phyloP scores from a whole-genome alignment of 2,329 filamentous ascomycete genomes.

The Fusarium staphyleae region DNA sequence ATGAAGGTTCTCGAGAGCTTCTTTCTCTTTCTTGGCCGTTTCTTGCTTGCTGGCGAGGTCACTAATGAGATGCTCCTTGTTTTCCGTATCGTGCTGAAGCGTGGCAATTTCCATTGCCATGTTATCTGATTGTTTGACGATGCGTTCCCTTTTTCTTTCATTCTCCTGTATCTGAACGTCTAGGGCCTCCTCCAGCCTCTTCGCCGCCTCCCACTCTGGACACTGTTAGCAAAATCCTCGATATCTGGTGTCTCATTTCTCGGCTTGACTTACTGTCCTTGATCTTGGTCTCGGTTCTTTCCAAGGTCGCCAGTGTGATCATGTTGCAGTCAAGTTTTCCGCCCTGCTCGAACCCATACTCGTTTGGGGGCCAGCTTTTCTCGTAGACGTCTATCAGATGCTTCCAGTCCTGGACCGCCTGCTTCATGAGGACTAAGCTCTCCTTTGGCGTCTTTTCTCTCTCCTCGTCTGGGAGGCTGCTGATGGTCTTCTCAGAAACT shows the following conservation, averaged over 20 bases:
- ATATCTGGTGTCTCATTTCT: neutral
- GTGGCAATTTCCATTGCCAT: too few species aligned
- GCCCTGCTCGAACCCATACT: neutral
- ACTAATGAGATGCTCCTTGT: too few species aligned
- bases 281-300: neutral
- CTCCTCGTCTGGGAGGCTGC: neutral
- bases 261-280: conserved; percentile 4
- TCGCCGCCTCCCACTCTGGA: neutral
- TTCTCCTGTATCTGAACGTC: neutral
- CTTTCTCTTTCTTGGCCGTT: too few species aligned
- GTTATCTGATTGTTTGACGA: too few species aligned
- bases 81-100: too few species aligned
- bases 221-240: neutral
- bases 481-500: neutral
- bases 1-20: too few species aligned
- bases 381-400: neutral
- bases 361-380: neutral
- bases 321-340: neutral
- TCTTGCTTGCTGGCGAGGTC: too few species aligned
- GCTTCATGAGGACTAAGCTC: neutral
- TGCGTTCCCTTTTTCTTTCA: neutral
- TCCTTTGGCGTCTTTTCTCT: neutral
- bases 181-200: neutral
- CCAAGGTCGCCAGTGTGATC: neutral
- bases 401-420: neutral